phyloP scores from a whole-genome alignment of 441 rosid genomes.

The Populus hybrid region DNA sequence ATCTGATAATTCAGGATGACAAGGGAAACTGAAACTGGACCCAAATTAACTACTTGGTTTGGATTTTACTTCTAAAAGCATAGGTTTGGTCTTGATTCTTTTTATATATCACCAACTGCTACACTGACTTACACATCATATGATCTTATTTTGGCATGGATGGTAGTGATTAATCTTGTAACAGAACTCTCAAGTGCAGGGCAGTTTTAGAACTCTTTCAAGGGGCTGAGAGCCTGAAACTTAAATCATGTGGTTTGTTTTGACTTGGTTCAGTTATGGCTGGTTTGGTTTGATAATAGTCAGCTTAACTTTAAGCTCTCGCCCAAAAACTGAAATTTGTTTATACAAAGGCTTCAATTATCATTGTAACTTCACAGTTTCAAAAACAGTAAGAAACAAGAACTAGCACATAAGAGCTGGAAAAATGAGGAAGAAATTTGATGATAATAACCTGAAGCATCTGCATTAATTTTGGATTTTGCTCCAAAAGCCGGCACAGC shows the following conservation, averaged over 20 bases:
- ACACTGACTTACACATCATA: background rate
- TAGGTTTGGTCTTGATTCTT: background rate
- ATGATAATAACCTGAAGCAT: conserved; percentile 81
- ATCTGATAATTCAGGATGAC: background rate
- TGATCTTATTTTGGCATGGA: background rate
- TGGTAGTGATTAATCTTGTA: background rate
- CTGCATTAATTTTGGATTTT: conserved; percentile 93
- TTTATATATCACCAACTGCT: background rate
- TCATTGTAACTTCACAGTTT: background rate
- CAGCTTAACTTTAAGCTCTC: background rate
- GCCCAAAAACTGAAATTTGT: background rate
- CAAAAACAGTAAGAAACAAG: background rate
- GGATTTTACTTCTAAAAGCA: background rate
- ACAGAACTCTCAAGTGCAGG: background rate
- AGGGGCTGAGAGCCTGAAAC: background rate
- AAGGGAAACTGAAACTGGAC: background rate
- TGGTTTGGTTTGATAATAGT: background rate
- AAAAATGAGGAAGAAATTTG: background rate
- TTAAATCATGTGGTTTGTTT: background rate
- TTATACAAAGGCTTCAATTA: background rate
- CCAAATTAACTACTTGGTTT: background rate
- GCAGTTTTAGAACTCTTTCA: background rate
- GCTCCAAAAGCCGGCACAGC: conserved; percentile 95
- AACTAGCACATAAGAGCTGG: background rate
- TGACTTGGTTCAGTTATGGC: background rate